These are phyloP conservation scores for Aspergillus terreus DNA, from an alignment of 2,329 filamentous ascomycete genomes.

Conservation along the genomic window DNA sequence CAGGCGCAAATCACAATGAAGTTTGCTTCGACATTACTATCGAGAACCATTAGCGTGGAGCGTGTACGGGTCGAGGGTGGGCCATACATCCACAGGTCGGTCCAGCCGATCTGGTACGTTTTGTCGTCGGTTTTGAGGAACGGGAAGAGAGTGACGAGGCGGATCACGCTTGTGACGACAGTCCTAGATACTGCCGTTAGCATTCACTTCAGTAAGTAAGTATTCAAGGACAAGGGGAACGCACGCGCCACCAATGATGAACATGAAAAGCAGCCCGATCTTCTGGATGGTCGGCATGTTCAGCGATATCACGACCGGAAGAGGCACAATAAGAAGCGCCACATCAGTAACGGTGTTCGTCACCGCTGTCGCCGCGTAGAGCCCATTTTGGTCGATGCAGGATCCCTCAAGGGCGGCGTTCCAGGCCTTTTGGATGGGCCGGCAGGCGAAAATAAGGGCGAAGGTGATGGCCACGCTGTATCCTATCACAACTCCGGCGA, in stretches of 20 bases:
- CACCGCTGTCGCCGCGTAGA: constrained; percentile 17
- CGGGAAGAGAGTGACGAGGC: constrained; percentile 13
- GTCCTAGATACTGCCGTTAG: constrained; percentile 8
- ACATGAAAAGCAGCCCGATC: constrained; percentile 17
- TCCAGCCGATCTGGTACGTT: not conserved
- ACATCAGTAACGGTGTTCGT: constrained; percentile 19
- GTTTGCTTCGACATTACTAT: constrained; percentile 23
- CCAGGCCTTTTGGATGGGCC: constrained; percentile 16
- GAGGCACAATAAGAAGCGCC: constrained; percentile 16
- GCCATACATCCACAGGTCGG: not conserved
- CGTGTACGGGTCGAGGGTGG: not conserved
- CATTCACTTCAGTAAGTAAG: not conserved
- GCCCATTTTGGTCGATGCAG: constrained; percentile 13
- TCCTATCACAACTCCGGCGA: constrained; percentile 14
- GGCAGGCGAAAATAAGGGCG: constrained; percentile 15
- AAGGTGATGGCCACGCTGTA: constrained; percentile 19
- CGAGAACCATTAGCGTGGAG: not conserved
- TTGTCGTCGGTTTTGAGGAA: constrained; percentile 7
- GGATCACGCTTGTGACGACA: constrained; percentile 17
- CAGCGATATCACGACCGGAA: constrained; percentile 16
- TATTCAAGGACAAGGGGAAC: constrained; percentile 2
- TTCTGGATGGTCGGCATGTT: constrained; percentile 21
- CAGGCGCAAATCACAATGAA: constrained; percentile 23
- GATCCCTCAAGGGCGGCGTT: constrained; percentile 10
- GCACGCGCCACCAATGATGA: constrained; percentile 22